A percentile compares a stretch with the other conserved stretches of the same genome.
These are phyloP conservation scores for Houttuynia cordata DNA, from an alignment of 164 flowering plant species.

Conservation along the genomic window DNA sequence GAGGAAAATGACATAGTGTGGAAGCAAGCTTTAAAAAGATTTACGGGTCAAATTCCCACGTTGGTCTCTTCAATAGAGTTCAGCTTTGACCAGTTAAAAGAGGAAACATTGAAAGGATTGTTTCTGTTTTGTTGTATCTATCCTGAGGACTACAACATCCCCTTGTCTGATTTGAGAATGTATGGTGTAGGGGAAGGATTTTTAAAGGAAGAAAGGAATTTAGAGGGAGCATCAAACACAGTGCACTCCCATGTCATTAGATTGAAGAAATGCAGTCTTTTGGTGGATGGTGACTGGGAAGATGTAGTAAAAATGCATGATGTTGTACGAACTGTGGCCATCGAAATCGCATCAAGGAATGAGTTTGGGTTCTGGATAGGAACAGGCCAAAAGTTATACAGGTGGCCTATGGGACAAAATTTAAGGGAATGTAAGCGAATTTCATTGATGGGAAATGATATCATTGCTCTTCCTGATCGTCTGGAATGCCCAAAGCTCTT, in stretches of 20 bases:
- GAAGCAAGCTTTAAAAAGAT: neutral
- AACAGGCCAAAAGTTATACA: neutral
- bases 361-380: neutral
- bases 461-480: no score
- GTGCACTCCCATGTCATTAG: neutral
- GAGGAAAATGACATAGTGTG: neutral
- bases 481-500: neutral
- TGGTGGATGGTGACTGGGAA: slow-evolving; percentile 3
- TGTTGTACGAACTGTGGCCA: slow-evolving; percentile 10
- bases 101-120: neutral
- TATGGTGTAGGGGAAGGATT: slow-evolving; percentile 13
- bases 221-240: slow-evolving; percentile 8
- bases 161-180: neutral
- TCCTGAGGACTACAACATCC: neutral
- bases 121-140: neutral
- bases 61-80: neutral
- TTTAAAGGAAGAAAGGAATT: neutral
- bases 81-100: neutral
- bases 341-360: slow-evolving; percentile 1
- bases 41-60: neutral
- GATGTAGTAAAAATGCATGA: slow-evolving; percentile 7
- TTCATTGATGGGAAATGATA: no score
- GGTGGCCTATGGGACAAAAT: neutral
- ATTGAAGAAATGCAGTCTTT: slow-evolving; percentile 8
- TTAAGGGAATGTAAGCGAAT: neutral